Base-by-base conservation (phyloP, 495 filamentous ascomycete genomes). In the Aspergillus diversus region DNA sequence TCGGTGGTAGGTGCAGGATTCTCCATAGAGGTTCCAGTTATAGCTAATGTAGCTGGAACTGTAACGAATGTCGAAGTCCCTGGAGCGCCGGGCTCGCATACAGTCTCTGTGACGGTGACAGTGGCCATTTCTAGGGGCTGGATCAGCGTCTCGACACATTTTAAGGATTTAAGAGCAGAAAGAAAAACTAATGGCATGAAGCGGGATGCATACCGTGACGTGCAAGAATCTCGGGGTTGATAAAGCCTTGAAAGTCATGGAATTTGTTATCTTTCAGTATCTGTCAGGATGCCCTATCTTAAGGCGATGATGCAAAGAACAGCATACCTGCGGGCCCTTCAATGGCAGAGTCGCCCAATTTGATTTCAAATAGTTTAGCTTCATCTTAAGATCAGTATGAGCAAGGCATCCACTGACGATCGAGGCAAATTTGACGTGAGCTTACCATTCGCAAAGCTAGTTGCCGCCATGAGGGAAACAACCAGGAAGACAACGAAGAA, bases 51-150 rank as follows among this genome's bases (percentile, higher is more conserved):
- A 34, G 52, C 55, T 11, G 55, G 61, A 12, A 64, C 46, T n/a
- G 60, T 57, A 13, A 57, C 11, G 34, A 52, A 56, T 33, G 53
- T 33, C 27, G 63, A 42, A 33, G 33, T 47, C 17, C n/a, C 53
- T 15, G 54, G 5, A 50, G 48, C 39, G 16, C 32, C 55, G 13
- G 66, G 48, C 21, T 33, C 63, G 58, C 68, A 68, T 31, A 66
- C 49, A 21, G 68, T 71, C 11, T 71, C 63, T 37, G 66, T 71
- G 37, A 67, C 56, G 43, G 69, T 71, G 16, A 71, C 65, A 43
- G 63, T 69, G 33, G 60, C 59, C 34, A 32, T 13, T 33, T 57
- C 60, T 68, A 31, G 35, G 21, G 21, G 16, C 35, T 56, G 33
- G 16, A 16, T 52, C 27, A 39, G 5, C 6, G 46, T 33, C 55